Evolutionary conservation across 2,329 filamentous ascomycete genomes (phyloP), one percentile per base, ranked within the genome.

Genomic region (Leptographium flavum): DNA sequence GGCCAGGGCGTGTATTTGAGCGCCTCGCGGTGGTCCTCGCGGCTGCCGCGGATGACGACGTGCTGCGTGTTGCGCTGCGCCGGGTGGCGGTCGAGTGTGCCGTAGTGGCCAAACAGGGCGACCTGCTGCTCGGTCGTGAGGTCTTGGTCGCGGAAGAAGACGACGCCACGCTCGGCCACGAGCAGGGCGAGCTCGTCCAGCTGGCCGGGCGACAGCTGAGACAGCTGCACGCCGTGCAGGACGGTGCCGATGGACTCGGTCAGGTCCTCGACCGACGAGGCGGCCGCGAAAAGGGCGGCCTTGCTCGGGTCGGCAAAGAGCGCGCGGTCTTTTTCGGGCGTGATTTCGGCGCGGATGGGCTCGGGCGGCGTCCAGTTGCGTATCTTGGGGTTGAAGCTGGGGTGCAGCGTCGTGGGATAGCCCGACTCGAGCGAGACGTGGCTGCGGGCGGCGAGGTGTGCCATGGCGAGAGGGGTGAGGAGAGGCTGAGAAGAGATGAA

Each of bases 161-260:
- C 65, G 1, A 69, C 67, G 1, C 67, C 68, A 2, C 68, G 60
- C 49, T 70, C 64, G 13, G 60, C 61, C 3, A 68, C 64, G 3
- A 72, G 57, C 0, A 69, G 55, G 1, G 70, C 70, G 4, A 74
- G 59, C 46, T 73, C 70, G 50, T 74, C 69, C 3, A 71, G 61
- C 23, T 72, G 69, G 11, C 61, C 53, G 3, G 60, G 57, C 2
- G 53, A 63, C 8, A 74, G 55, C 19, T 64, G 63, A 0, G 65
- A 69, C 2, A 72, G 58, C 46, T 73, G 68, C 27, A 53, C 55
- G 32, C 56, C 55, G 39, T 62, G 57, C 4, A 66, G 50, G 1
- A 63, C 54, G 0, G 62, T 64, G 4, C 66, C 66, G 37, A 69
- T 59, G 0, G 62, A 64, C 50, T 68, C 65, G 7, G 66, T 69